Base-by-base conservation (phyloP, 345 rosid species). In the Rhizophora apiculata region DNA sequence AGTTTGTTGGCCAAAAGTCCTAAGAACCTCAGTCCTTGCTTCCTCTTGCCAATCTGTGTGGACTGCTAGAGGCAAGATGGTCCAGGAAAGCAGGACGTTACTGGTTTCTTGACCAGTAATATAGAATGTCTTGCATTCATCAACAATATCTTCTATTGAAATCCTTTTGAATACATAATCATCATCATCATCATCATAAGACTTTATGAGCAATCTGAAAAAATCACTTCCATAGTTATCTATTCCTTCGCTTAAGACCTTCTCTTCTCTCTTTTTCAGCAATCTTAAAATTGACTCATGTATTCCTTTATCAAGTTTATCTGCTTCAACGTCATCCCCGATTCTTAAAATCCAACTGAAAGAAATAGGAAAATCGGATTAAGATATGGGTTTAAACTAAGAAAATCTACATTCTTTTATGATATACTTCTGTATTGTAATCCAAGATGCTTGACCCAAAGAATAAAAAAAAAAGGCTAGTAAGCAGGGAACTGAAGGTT, bases 71-170 rank as follows among this genome's bases (percentile, higher is more conserved):
- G 67, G 62, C 26, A 65, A n/a, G 15, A 73, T 27, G 18, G 62
- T 61, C 77, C 77, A 73, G 6, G 43, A 7, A 19, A 74, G 77
- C 21, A 66, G 27, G 24, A 10, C 22, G 19, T 22, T 13, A 0
- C 68, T 74, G 24, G 77, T 74, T n/a, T 74, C 72, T 1, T 72
- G 70, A 22, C 76, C 76, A 46, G 67, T 61, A 62, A 61, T 6
- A 24, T 70, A 70, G n/a, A 70, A 32, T 34, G 32, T 52, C 60
- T 70, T 70, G 19, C 73, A 70, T 20, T 70, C 73, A 32, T 70
- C 67, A 70, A 70, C 20, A 21, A 70, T 1, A 51, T 72, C 70
- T 13, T 51, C 54, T 16, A 72, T 22, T 21, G 76, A 43, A 52
- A 72, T 72, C 20, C 29, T 59, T 36, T 72, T 65, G 1, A 52